These are phyloP conservation scores for Nepenthes alata DNA, from an alignment of 179 eudicot genomes.

Conservation along the genomic window DNA sequence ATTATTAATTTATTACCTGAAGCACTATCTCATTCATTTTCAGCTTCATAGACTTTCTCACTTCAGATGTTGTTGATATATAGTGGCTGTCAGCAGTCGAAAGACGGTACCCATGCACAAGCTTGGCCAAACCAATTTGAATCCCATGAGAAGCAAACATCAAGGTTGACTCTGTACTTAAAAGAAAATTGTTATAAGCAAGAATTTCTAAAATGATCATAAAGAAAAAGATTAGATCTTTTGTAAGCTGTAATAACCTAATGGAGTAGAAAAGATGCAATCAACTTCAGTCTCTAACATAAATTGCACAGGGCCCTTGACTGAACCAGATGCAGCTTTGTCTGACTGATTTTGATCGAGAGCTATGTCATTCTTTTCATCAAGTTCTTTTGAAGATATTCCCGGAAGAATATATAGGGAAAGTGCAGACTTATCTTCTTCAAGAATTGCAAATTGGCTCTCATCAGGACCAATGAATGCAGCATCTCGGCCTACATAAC, in stretches of 20 bases:
- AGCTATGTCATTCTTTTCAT: slow-evolving; percentile 45
- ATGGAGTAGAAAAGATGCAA: slow-evolving; percentile 83
- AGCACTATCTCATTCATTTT: slow-evolving; percentile 78
- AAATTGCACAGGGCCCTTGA: slow-evolving; percentile 85
- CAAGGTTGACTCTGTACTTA: slow-evolving; percentile 66
- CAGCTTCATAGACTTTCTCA: slow-evolving; percentile 70
- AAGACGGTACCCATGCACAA: slow-evolving; percentile 76
- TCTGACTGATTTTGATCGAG: slow-evolving; percentile 53
- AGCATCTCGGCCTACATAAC: slow-evolving; percentile 71
- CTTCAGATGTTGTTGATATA: slow-evolving; percentile 78
- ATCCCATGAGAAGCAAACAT: slow-evolving; percentile 81
- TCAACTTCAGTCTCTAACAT: slow-evolving; percentile 90
- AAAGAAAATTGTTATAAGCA: slow-evolving; percentile 20
- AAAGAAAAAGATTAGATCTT: neutral
- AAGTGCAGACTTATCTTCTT: slow-evolving; percentile 79
- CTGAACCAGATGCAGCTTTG: slow-evolving; percentile 34
- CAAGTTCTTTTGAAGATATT: slow-evolving; percentile 46
- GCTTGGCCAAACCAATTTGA: slow-evolving; percentile 84
- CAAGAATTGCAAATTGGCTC: slow-evolving; percentile 77
- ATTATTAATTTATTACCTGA: slow-evolving; percentile 44
- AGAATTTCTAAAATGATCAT: slow-evolving; percentile 5
- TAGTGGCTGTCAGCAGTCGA: slow-evolving; percentile 69
- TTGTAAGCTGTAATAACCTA: slow-evolving; percentile 45
- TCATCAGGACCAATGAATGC: slow-evolving; percentile 88
- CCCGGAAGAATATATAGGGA: slow-evolving; percentile 79